These are phyloP conservation scores for Beauveria varroae DNA, from an alignment of 2,329 filamentous ascomycete genomes.

Conservation along the genomic window DNA sequence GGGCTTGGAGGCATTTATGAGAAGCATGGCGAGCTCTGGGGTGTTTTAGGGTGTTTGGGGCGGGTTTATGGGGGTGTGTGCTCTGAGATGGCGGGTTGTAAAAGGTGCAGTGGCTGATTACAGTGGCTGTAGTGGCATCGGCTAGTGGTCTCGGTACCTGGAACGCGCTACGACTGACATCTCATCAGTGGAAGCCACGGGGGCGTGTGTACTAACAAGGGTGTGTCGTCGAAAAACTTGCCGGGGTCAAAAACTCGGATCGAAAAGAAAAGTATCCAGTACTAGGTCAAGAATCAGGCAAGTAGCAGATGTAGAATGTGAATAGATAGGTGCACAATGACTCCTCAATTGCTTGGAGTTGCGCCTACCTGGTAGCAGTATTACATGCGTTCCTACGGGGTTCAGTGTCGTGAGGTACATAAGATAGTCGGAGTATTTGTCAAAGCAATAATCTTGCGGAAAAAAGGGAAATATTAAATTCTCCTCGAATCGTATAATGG, in stretches of 20 bases:
- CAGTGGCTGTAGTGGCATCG: neutral
- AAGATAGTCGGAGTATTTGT: no score
- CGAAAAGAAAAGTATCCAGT: neutral
- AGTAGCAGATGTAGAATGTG: neutral
- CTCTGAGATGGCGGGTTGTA: neutral
- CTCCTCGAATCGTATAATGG: no score
- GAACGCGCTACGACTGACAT: neutral
- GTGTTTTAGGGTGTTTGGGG: neutral
- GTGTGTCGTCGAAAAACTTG: neutral
- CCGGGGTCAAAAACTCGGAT: neutral
- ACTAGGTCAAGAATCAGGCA: neutral
- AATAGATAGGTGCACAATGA: no score
- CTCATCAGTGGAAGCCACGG: neutral
- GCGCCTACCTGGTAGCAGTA: no score
- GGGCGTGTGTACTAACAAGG: neutral
- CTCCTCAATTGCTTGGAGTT: no score
- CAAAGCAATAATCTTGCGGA: no score
- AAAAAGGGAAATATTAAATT: no score
- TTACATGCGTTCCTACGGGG: no score
- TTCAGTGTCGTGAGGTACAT: no score
- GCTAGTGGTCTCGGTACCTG: neutral
- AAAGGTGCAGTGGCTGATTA: neutral
- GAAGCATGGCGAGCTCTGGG: neutral
- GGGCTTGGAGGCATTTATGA: constrained; percentile 11
- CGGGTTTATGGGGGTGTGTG: neutral